Base-by-base conservation (phyloP, 371 early-diverging fungal species). In the Syncephalastrum racemosum region DNA sequence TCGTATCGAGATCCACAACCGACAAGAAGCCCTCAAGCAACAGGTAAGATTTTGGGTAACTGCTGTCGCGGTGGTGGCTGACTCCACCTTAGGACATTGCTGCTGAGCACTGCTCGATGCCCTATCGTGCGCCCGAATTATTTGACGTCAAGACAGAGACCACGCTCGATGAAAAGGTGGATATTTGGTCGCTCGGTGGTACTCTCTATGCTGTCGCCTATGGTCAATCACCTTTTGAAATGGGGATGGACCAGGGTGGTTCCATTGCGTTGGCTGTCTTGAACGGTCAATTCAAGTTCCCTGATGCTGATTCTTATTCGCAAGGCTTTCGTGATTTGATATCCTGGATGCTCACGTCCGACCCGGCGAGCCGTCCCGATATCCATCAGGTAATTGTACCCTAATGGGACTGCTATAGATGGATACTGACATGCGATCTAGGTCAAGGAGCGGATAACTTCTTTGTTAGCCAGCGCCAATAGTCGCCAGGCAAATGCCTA, bases 111-210 rank as follows among this genome's bases (percentile, higher is more conserved):
- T 87, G 87, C 53, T 80, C 90, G 0, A 86, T 90, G 89, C 82
- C 89, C 15, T 91, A 87, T 48, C 73, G 92, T 20, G 90, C 92
- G 3, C 92, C 92, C 0, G 92, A 91, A 63, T 70, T 91, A 25
- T 91, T 91, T 73, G 90, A 91, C 64, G 90, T 89, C 31, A 86
- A 88, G 60, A 73, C 80, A 0, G 87, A 73, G 2, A 66, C 79
- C 0, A 66, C 58, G 5, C 54, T 91, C 22, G 83, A 85, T 57
- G 88, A 89, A 60, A 84, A 86, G 41, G 87, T 89, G 4, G 92
- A 91, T 68, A 78, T 91, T 4, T 91, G 92, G 92, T 86, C 92
- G 4, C 68, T 91, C 16, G 92, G 92, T 1, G 89, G 90, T 56
- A 80, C 86, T 5, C 52, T 90, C 19, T 91, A 85, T 64, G 86